Evolutionary conservation across 2,329 filamentous ascomycete species (phyloP).

Genomic region (Colletotrichum neosansevieriae): DNA sequence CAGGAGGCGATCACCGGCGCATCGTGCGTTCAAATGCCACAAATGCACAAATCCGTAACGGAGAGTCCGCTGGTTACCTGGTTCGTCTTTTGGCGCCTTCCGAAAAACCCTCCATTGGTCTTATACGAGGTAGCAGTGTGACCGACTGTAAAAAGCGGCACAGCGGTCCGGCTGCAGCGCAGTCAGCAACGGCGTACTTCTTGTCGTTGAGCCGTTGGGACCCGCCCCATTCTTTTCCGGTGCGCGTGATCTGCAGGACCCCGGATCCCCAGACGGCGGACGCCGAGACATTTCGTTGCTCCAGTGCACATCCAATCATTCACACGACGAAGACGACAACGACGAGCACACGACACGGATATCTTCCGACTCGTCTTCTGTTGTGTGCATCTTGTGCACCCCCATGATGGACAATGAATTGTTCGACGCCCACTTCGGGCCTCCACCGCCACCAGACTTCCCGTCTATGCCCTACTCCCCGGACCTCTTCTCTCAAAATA

Average conservation of each 20-base stretch:
- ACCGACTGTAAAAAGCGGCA: conserved; percentile 20
- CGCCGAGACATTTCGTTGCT: conserved; percentile 23
- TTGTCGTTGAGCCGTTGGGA: conserved; percentile 21
- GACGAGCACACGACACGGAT: conserved; percentile 15
- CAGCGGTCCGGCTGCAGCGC: conserved; percentile 29
- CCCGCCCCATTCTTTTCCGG: conserved; percentile 35
- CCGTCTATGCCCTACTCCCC: conserved; percentile 31
- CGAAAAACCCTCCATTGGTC: conserved; percentile 15
- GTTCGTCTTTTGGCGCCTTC: not conserved
- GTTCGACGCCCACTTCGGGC: conserved; percentile 24
- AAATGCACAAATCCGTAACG: not conserved
- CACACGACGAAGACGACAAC: not conserved
- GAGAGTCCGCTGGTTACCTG: not conserved
- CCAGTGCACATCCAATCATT: conserved; percentile 30
- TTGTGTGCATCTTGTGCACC: not conserved
- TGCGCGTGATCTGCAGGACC: conserved; percentile 25
- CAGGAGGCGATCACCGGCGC: not conserved
- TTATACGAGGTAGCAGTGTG: not conserved
- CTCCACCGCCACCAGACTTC: conserved; percentile 22
- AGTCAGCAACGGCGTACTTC: conserved; percentile 14
- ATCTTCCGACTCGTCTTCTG: conserved; percentile 5
- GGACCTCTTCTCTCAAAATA: conserved; percentile 31
- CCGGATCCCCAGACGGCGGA: conserved; percentile 29
- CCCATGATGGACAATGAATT: conserved; percentile 26
- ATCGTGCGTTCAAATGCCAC: conserved; percentile 6